Evolutionary conservation across 371 early-diverging fungal genomes (phyloP), one percentile per base, ranked within the genome.

Genomic region (Chytridium lagenaria): DNA sequence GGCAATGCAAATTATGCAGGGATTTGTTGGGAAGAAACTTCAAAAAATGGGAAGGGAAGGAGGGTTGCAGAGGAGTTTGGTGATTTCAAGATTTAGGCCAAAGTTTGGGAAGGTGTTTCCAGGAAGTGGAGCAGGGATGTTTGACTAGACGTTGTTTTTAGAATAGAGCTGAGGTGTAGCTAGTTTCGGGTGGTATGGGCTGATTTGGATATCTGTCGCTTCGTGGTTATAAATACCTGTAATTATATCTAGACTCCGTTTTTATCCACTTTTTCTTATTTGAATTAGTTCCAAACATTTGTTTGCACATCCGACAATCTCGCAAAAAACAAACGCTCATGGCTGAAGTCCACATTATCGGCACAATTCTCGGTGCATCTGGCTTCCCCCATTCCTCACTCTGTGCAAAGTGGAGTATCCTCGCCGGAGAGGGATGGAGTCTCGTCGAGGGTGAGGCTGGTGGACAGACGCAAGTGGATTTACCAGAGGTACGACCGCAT

Each of bases 301-400:
- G 12, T 12, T 44, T 44, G 7, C 19, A 12, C 19, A 12, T 44
- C 44, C 19, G 44, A 44, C 44, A 44, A 44, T 44, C 19, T 44
- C 44, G n/a, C n/a, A n/a, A n/a, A n/a, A 44, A 19, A 44, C 44
- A 26, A 55, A 55, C 3, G 36, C 34, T 12, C 3, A 85, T 85
- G 86, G 84, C 86, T 2, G 86, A 86, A 69, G 67, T 86, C 22
- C 81, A 82, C 74, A 68, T 84, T 31, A 76, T 84, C n/a, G 86
- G 86, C 2, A 71, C 81, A 12, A 64, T 86, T 1, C 40, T 57
- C 0, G 84, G 84, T 0, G 86, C 86, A 1, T 83, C 83, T 1
- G 80, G 76, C 16, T 86, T 83, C 50, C 86, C 86, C 0, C 26
- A 50, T n/a, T 51, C 81, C 2, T 64, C 73, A 34, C 72, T 86